phyloP scores from a whole-genome alignment of 2,329 filamentous ascomycete species.

The Phialophora expanda region DNA sequence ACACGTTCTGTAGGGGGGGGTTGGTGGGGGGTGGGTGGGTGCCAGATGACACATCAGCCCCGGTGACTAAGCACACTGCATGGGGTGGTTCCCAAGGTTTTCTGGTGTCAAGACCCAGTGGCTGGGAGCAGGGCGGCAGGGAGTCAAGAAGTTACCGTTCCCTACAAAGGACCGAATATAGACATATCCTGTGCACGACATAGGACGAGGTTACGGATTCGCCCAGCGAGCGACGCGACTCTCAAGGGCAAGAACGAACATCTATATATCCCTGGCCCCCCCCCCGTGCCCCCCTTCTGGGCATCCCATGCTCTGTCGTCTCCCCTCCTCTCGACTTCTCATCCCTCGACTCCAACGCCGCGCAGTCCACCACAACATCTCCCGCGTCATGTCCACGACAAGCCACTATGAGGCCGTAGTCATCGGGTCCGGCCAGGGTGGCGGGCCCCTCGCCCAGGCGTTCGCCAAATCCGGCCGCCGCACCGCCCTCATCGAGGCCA shows the following conservation, averaged over 20 bases:
- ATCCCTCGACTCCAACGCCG: not conserved
- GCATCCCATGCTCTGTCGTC: not conserved
- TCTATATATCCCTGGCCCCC: not conserved
- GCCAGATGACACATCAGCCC: conserved; percentile 16
- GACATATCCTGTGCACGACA: not conserved
- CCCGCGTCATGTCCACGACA: conserved; percentile 28
- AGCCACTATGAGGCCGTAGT: conserved; percentile 52
- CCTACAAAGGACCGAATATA: not conserved
- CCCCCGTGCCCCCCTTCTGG: no score
- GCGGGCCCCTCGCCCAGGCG: conserved; percentile 57
- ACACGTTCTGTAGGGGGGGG: not conserved
- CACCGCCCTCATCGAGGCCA: conserved; percentile 56
- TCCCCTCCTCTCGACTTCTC: not conserved
- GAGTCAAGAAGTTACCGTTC: not conserved
- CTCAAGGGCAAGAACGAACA: not conserved
- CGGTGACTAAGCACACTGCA: conserved; percentile 30
- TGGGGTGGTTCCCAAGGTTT: not conserved
- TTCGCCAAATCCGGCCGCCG: conserved; percentile 54
- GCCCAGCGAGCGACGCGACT: not conserved
- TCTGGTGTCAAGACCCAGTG: no score
- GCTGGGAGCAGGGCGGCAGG: not conserved
- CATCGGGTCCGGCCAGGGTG: conserved; percentile 60
- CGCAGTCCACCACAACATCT: not conserved
- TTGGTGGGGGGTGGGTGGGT: not conserved
- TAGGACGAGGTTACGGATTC: not conserved